Base-by-base conservation (phyloP, 139 green algal species). In the Chlorokybus atmophyticus region DNA sequence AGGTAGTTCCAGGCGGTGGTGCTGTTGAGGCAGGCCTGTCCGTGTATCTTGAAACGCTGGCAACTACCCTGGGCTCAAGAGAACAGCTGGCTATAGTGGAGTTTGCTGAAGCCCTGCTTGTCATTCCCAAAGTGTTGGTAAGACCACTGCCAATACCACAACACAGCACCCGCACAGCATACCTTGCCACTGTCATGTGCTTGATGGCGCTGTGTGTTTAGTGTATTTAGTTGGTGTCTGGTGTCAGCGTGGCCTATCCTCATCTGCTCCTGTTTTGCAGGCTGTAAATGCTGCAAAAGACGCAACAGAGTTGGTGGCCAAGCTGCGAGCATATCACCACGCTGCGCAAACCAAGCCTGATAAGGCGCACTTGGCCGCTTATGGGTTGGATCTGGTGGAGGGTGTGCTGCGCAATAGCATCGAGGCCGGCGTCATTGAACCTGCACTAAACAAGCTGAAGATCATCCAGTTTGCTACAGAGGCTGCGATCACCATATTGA, bases 1-100 rank as follows among this genome's bases (percentile, higher is more conserved):
- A 69, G 56, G 70, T 78, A 14, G 74, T 81, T 1, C 32, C 75
- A 60, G 83, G 85, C 58, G 86, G 92, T 14, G 89, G 92, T 25
- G 85, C 87, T 0, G 92, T 97, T 29, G 92, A 99, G 75, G 81
- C 87, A 0, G 84, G 76, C 2, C 76, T 98, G 47, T 93, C 77
- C 52, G 78, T 98, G 14, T 88, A 93, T 75, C 80, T 99, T 2
- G 92, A 98, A 59, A 83, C 73, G 58, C 93, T 94, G 71, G 92
- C 92, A 40, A 95, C 82, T 32, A 93, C 85, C 5, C 74, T 99
- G 27, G 88, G 87, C 30, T 85, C 70, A 27, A 68, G 92, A 14
- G 92, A 99, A 77, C 92, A 99, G 84, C 81, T 99, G 32, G 91
- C 92, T 23, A 95, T 99, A 56, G 81, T 81, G 8, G 86, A 94